Evolutionary conservation across 768 basidiomycete species (phyloP).

Genomic region (Lactarius hengduanensis): DNA sequence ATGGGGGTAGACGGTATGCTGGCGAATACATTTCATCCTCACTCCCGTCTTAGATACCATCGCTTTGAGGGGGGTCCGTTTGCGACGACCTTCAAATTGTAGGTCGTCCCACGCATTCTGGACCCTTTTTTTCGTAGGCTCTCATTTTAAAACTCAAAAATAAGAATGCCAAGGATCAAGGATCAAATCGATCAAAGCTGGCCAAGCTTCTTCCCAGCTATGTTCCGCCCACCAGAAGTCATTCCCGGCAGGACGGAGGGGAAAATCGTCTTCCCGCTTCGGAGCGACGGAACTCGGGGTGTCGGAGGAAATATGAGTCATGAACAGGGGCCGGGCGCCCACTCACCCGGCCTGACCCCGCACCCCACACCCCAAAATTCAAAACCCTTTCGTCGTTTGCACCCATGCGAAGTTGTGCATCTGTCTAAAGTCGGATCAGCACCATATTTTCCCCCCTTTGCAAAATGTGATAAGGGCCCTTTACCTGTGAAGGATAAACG

Average conservation of each 20-base stretch:
- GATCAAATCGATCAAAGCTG: neutral
- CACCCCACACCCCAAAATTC: neutral
- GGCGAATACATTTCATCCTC: neutral
- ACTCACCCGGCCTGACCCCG: neutral
- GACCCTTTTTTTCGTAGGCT: neutral
- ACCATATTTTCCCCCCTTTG: neutral
- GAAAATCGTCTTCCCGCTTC: neutral
- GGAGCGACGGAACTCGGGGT: neutral
- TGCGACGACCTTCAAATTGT: neutral
- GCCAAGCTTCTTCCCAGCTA: neutral
- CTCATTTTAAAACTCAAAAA: slow-evolving; percentile 8
- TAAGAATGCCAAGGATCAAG: neutral
- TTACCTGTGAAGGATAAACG: neutral
- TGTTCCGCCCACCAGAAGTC: neutral
- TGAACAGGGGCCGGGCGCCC: neutral
- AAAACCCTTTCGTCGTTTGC: neutral
- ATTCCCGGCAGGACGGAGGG: neutral
- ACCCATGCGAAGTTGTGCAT: neutral
- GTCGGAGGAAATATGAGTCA: neutral
- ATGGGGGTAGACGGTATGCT: neutral
- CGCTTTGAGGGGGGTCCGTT: neutral
- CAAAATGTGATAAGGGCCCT: neutral
- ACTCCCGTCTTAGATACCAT: neutral
- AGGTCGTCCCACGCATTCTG: neutral
- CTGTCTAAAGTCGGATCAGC: neutral